A percentile compares a stretch with the other conserved stretches of the same genome.
Conservation (phyloP, 371 early-diverging fungal species). For the Coelomomyces lativittatus region DNA sequence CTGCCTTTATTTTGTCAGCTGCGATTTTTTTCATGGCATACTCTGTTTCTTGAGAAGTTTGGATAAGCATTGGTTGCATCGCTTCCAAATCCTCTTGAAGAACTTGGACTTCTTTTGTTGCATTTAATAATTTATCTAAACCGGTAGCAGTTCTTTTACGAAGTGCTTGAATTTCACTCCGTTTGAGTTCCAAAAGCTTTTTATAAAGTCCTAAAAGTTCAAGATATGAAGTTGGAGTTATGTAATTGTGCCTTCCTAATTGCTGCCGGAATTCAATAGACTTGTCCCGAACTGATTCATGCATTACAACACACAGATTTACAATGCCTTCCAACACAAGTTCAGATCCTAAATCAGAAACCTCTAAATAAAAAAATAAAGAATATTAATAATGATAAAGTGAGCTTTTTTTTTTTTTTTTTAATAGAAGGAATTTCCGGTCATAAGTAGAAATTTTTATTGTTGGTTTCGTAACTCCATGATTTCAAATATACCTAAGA, state of each 20-base stretch:
- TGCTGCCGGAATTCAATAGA: conserved; percentile 24
- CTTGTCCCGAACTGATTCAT: conserved; percentile 26
- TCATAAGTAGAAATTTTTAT: not conserved
- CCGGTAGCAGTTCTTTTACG: conserved; percentile 35
- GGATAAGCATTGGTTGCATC: conserved; percentile 39
- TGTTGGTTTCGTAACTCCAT: not conserved
- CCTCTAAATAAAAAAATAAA: conserved; percentile 6
- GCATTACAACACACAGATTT: conserved; percentile 34
- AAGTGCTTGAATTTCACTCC: conserved; percentile 24
- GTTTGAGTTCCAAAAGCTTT: conserved; percentile 25
- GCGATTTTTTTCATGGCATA: conserved; percentile 38
- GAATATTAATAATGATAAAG: too few relatives aligned
- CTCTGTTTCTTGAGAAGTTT: conserved; percentile 38
- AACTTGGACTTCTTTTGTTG: conserved; percentile 39
- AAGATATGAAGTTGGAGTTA: conserved; percentile 34
- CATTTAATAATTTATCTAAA: conserved; percentile 30
- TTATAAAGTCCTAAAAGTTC: conserved; percentile 31
- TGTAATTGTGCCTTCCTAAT: conserved; percentile 28
- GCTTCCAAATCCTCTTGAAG: conserved; percentile 37
- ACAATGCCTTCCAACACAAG: conserved; percentile 39
- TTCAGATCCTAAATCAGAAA: conserved; percentile 33
- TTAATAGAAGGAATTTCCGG: not conserved
- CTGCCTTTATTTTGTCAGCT: conserved; percentile 32
- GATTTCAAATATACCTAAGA: too few relatives aligned
- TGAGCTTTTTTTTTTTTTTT: too few relatives aligned